These are phyloP conservation scores for Monosporascus cannonballus DNA, from an alignment of 2,329 filamentous ascomycete species.

Conservation along the genomic window DNA sequence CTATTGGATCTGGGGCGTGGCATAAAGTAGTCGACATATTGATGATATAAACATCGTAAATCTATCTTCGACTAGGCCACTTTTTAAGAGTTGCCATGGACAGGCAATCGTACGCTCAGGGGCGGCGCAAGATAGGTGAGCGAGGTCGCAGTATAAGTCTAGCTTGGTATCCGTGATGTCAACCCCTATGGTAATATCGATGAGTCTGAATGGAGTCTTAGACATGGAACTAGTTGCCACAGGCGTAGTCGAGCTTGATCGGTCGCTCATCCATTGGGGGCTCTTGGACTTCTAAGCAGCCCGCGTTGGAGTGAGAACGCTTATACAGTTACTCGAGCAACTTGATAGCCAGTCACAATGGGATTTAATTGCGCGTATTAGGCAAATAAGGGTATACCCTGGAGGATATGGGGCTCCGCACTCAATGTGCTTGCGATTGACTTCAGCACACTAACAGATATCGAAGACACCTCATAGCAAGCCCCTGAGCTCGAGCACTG, in stretches of 20 bases:
- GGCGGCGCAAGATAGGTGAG: slow-evolving; percentile 1
- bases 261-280: neutral
- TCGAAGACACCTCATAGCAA: no score
- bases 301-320: neutral
- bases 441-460: no score
- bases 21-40: slow-evolving; percentile 17
- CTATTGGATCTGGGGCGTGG: slow-evolving; percentile 12
- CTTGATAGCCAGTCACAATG: no score
- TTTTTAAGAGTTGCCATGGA: neutral
- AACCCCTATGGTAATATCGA: slow-evolving; percentile 12
- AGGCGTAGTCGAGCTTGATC: slow-evolving; percentile 13
- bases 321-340: neutral
- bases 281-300: neutral
- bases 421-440: no score
- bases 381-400: no score
- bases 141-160: slow-evolving; percentile 13
- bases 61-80: neutral
- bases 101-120: slow-evolving; percentile 11
- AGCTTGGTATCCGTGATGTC: slow-evolving; percentile 20
- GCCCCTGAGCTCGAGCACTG: no score
- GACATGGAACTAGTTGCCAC: slow-evolving; percentile 11
- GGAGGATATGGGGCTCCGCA: no score
- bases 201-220: neutral
- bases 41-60: slow-evolving; percentile 8
- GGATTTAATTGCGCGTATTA: no score